These are phyloP conservation scores for Dryas integrifolia DNA, from an alignment of 331 rosid genomes.

Conservation along the genomic window DNA sequence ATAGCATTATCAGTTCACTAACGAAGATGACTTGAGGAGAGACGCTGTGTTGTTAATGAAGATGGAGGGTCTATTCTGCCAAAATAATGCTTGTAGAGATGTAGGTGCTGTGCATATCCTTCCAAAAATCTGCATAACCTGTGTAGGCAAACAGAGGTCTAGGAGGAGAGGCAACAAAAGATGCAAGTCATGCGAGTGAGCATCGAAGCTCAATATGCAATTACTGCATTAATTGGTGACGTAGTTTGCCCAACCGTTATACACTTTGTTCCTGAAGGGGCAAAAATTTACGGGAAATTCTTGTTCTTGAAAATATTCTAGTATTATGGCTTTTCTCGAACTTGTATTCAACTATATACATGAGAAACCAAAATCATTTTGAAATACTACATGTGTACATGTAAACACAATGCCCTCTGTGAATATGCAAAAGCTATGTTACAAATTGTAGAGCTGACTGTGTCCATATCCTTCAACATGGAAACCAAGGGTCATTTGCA, in stretches of 20 bases:
- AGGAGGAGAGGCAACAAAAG: no score
- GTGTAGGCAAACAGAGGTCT: no score
- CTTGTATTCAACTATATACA: conserved; percentile 5
- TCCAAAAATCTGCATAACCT: no score
- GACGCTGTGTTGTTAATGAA: neutral
- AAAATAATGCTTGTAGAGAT: neutral
- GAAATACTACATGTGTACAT: conserved; percentile 12
- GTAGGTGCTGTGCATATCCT: no score
- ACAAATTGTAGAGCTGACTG: neutral
- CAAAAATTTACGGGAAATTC: neutral
- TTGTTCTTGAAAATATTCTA: neutral
- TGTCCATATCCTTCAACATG: neutral
- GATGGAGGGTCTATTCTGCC: no score
- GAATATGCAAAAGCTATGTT: neutral
- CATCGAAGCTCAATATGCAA: neutral
- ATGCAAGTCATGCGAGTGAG: neutral
- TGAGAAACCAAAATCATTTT: neutral
- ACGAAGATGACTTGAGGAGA: neutral
- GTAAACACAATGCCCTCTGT: neutral
- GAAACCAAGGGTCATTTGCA: neutral
- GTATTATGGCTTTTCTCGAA: neutral
- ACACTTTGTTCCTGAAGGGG: neutral
- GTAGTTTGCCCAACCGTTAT: neutral
- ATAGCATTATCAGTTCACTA: no score
- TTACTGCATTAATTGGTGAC: neutral